phyloP scores from a whole-genome alignment of 208 protist genomes.

The Wallacemonas sp. region DNA sequence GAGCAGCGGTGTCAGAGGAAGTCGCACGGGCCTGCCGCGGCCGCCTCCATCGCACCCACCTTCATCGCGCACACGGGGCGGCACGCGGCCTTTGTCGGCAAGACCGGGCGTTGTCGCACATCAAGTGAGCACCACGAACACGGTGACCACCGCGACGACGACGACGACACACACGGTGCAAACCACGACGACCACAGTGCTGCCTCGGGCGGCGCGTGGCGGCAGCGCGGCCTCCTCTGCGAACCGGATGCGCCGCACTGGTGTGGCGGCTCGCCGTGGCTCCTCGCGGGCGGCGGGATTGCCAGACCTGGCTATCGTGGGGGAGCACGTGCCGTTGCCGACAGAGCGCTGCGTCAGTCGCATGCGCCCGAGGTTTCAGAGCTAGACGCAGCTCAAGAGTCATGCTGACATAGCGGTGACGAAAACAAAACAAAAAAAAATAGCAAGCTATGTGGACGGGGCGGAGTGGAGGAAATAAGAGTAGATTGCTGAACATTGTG shows the following conservation, averaged over 20 bases:
- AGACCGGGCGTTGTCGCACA: neutral
- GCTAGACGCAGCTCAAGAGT: too few species aligned
- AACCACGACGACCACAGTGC: too few species aligned
- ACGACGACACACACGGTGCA: neutral
- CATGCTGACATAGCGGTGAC: too few species aligned
- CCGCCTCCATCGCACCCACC: neutral
- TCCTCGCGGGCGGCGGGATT: neutral
- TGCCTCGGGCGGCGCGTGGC: slow-evolving; percentile 1
- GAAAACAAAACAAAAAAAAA: slow-evolving; percentile 5
- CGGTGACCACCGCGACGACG: neutral
- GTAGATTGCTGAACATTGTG: too few species aligned
- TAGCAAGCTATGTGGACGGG: neutral
- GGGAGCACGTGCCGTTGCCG: neutral
- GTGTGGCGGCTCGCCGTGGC: neutral
- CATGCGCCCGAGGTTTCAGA: neutral
- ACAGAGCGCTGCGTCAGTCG: neutral
- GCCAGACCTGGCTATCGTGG: slow-evolving; percentile 2
- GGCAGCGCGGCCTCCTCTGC: neutral
- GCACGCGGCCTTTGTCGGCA: slow-evolving; percentile 1
- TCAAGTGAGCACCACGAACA: neutral
- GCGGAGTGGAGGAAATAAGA: too few species aligned
- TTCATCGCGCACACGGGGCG: neutral
- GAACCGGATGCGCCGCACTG: neutral
- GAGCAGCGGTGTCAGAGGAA: neutral
- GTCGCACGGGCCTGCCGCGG: neutral